Conservation (phyloP, 2,329 filamentous ascomycete genomes). For the Pyrenochaeta sp. region DNA sequence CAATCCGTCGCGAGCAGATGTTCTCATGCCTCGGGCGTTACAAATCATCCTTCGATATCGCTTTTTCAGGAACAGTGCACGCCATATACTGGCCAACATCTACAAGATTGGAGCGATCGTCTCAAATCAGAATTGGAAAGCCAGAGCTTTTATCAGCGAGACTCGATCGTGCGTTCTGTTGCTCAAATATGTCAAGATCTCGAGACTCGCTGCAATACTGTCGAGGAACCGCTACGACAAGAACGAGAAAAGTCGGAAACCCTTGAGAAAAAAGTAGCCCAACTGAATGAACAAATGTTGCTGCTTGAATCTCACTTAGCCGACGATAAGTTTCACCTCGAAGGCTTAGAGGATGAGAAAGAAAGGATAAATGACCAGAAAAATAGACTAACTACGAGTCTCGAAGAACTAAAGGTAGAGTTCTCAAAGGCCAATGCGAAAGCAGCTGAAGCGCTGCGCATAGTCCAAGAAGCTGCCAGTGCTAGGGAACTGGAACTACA, state of each 20-base stretch:
- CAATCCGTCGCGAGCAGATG: slow-evolving; percentile 18
- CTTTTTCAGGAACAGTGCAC: slow-evolving; percentile 52
- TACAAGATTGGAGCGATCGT: slow-evolving; percentile 60
- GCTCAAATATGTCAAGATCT: slow-evolving; percentile 64
- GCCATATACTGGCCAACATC: slow-evolving; percentile 38
- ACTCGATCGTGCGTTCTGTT: slow-evolving; percentile 59
- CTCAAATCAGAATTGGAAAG: slow-evolving; percentile 55
- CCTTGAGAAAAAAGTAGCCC: slow-evolving; percentile 42
- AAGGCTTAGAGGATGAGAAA: slow-evolving; percentile 48
- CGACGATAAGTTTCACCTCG: slow-evolving; percentile 40
- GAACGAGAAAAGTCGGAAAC: slow-evolving; percentile 51
- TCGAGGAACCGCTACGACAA: slow-evolving; percentile 62
- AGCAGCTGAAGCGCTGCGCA: slow-evolving; percentile 38
- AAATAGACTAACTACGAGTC: slow-evolving; percentile 40
- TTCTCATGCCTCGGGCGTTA: slow-evolving; percentile 15
- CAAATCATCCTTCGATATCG: slow-evolving; percentile 25
- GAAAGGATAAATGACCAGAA: slow-evolving; percentile 46
- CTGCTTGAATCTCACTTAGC: slow-evolving; percentile 37
- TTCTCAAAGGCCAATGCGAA: slow-evolving; percentile 48
- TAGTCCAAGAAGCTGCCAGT: slow-evolving; percentile 31
- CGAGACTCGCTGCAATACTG: slow-evolving; percentile 63
- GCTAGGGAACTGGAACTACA: slow-evolving; percentile 49
- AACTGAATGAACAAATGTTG: slow-evolving; percentile 47
- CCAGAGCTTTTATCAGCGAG: slow-evolving; percentile 52
- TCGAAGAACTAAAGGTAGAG: slow-evolving; percentile 46